Base-by-base conservation (phyloP, 495 filamentous ascomycete species). In the Penicillium longicatenatum region DNA sequence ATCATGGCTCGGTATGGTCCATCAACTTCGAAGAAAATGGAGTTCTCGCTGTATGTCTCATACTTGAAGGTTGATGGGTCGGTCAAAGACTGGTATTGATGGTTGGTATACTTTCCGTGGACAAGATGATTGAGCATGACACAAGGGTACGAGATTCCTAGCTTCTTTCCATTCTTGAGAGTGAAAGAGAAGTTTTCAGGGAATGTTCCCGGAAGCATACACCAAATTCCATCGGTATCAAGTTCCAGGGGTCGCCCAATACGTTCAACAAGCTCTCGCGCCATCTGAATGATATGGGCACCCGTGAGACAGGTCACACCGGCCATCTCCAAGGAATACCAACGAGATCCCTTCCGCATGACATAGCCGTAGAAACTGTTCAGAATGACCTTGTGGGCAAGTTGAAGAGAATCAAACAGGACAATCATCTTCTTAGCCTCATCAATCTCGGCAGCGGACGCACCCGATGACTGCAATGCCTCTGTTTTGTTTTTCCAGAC, bases 141-240 rank as follows among this genome's bases (percentile, higher is more conserved):
- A 74, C 94, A 99, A 35, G 94, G 94, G 65, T 98, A 99, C 0
- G 95, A 98, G 53, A 99, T 93, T 16, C 89, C 79, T 54, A 97
- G 67, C 66, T 97, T 98, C 80, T 97, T 98, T 54, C 94, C 95
- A 64, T 92, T 94, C 68, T 92, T 92, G 51, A 98, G 72, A 50
- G 86, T 92, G 79, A 99, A 99, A 8, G 87, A 83, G 70, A 97
- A 96, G 70, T 99, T 97, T 65, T 99, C 94, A 0, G 94, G 94
- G 66, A 99, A 99, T 0, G 91, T 93, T 3, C 91, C 94, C 0
- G 94, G 94, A 63, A 99, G 81, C 85, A 99, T 99, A 80, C 94
- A 99, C 94, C 94, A 99, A 67, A 99, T 99, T 85, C 94, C 94
- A 67, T 99, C 94, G 3, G 94, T 99, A 74, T 99, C 94, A n/a